A percentile compares a stretch with the other conserved stretches of the same genome.
Conservation (phyloP, 768 basidiomycete genomes). For the Naganishia vaughanmartiniae region DNA sequence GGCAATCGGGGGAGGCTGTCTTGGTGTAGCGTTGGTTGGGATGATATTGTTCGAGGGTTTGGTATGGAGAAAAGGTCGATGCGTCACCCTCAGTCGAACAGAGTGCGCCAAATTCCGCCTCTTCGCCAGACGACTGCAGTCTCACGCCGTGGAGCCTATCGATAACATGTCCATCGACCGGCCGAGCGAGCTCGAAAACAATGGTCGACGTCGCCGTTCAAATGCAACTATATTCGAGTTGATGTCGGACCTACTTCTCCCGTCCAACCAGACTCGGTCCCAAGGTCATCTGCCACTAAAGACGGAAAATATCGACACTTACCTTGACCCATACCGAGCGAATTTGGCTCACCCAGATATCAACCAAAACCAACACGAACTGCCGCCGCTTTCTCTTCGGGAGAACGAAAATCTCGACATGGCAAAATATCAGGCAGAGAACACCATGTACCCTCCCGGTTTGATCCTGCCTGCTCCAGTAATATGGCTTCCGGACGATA, state of each 20-base stretch:
- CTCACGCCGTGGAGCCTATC: constrained; percentile 35
- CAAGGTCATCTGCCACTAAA: constrained; percentile 65
- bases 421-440: constrained; percentile 60
- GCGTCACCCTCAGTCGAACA: constrained; percentile 54
- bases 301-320: constrained; percentile 59
- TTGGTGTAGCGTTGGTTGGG: constrained; percentile 60
- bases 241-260: constrained; percentile 72
- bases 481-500: constrained; percentile 80
- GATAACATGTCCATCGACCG: constrained; percentile 25
- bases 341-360: constrained; percentile 28
- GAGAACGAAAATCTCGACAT: constrained; percentile 62
- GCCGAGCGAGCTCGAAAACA: constrained; percentile 32
- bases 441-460: constrained; percentile 77
- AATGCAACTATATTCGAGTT: constrained; percentile 79
- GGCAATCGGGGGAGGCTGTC: constrained; percentile 67
- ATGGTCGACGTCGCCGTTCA: constrained; percentile 60
- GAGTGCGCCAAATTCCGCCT: constrained; percentile 51
- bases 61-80: constrained; percentile 30
- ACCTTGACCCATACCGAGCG: constrained; percentile 53
- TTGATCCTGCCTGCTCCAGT: constrained; percentile 72
- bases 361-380: constrained; percentile 39
- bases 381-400: constrained; percentile 66
- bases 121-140: constrained; percentile 53
- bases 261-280: constrained; percentile 59
- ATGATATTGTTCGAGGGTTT: constrained; percentile 62